Percentiles rank a stretch among this genome's conserved stretches.
Evolutionary conservation across 257 asterid species (phyloP).

Genomic region (Penstemon barbatus): DNA sequence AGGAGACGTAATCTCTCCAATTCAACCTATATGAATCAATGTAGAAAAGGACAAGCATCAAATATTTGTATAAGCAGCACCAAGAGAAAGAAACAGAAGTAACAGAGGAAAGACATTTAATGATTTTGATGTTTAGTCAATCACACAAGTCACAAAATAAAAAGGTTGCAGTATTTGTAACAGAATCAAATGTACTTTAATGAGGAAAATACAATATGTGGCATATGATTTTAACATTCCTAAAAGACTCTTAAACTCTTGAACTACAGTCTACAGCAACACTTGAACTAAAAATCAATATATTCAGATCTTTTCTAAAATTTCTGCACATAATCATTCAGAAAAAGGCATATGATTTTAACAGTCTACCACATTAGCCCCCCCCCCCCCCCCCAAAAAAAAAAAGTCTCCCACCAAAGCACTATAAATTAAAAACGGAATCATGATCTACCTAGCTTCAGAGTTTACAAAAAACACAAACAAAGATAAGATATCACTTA

Average conservation of each 20-base stretch:
- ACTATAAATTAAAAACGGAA: not conserved
- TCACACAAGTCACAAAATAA: not conserved
- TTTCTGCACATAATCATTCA: too few species aligned
- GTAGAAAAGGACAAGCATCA: constrained; percentile 24
- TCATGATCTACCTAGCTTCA: not conserved
- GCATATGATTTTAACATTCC: not conserved
- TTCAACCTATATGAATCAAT: constrained; percentile 66
- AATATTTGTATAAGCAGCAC: constrained; percentile 9
- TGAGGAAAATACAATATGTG: not conserved
- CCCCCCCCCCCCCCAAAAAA: too few species aligned
- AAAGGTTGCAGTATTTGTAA: not conserved
- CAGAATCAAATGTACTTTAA: constrained; percentile 5
- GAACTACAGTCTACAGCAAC: too few species aligned
- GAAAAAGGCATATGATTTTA: too few species aligned
- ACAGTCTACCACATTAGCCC: not conserved
- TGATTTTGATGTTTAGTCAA: constrained; percentile 2
- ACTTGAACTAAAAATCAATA: too few species aligned
- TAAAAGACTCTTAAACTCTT: too few species aligned
- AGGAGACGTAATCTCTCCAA: constrained; percentile 94
- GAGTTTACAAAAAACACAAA: not conserved
- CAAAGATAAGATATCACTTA: constrained; percentile 37
- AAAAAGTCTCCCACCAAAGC: not conserved
- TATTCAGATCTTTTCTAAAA: too few species aligned
- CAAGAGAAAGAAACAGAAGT: not conserved
- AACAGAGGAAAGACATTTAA: not conserved